Percentiles rank a stretch among this genome's conserved stretches.
phyloP scores from a whole-genome alignment of 176 grass and related monocot species.

The Microstegium vimineum region DNA sequence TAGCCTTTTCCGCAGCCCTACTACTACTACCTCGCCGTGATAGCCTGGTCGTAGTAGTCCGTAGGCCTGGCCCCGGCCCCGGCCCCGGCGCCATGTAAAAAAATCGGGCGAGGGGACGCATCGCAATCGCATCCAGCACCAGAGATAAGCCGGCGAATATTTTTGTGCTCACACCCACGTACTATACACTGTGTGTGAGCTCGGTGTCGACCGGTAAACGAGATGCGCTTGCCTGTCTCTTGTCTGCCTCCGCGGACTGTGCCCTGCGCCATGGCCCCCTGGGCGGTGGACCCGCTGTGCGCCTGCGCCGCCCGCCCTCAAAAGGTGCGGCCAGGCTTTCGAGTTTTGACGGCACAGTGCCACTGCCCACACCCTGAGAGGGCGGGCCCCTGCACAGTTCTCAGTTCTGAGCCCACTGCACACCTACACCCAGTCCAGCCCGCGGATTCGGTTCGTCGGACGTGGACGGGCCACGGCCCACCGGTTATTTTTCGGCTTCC shows the following conservation, averaged over 20 bases:
- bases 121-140: not conserved
- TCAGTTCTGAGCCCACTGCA: not conserved
- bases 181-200: too few relatives aligned
- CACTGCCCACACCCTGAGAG: too few relatives aligned
- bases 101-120: too few relatives aligned
- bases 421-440: not conserved
- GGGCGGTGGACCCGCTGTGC: not conserved
- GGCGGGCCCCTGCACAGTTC: too few relatives aligned
- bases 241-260: too few relatives aligned
- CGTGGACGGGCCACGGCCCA: not conserved
- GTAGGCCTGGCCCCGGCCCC: not conserved
- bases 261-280: not conserved
- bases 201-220: not conserved
- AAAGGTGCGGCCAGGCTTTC: not conserved
- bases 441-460: not conserved
- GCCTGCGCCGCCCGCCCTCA: not conserved
- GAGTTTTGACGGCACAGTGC: not conserved
- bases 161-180: not conserved
- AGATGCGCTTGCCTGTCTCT: not conserved
- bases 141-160: not conserved
- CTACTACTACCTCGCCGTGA: not conserved
- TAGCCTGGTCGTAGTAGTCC: too few relatives aligned
- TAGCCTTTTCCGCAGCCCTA: not conserved
- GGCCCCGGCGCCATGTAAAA: too few relatives aligned
- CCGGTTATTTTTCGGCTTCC: not conserved